phyloP scores from a whole-genome alignment of 495 filamentous ascomycete species.

The Penicillium paxilli region DNA sequence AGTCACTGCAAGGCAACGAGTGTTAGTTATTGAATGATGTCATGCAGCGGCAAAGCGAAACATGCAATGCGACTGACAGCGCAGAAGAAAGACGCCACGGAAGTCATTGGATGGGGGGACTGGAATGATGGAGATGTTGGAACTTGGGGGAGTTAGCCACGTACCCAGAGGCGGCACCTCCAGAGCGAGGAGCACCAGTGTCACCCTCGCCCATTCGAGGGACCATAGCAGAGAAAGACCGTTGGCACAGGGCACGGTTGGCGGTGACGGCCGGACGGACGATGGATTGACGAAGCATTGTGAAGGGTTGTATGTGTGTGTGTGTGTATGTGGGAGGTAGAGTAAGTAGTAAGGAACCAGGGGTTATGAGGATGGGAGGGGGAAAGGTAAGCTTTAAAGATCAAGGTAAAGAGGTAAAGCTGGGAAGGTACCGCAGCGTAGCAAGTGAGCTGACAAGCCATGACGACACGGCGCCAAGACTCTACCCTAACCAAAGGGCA shows the following conservation, averaged over 20 bases:
- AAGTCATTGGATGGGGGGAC: not conserved
- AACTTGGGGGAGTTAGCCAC: slow-evolving; percentile 6
- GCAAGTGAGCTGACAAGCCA: slow-evolving; percentile 1
- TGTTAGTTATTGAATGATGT: slow-evolving; percentile 20
- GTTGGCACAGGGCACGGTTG: slow-evolving; percentile 49
- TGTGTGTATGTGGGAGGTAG: slow-evolving; percentile 5
- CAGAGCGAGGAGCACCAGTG: slow-evolving; percentile 59
- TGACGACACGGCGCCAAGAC: slow-evolving; percentile 28
- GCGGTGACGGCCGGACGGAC: slow-evolving; percentile 55
- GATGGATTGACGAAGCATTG: slow-evolving; percentile 68
- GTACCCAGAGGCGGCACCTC: slow-evolving; percentile 37
- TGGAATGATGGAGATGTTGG: slow-evolving; percentile 1
- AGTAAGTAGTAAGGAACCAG: not conserved
- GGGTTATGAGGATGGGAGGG: not conserved
- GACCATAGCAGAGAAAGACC: slow-evolving; percentile 63
- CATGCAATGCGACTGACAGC: not conserved
- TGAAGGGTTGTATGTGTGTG: too few relatives aligned
- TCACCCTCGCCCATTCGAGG: slow-evolving; percentile 68
- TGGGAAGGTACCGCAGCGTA: too few relatives aligned
- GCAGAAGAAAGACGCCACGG: not conserved
- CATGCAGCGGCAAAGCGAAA: slow-evolving; percentile 1
- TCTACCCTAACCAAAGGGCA: too few relatives aligned
- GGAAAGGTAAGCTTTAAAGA: slow-evolving; percentile 26
- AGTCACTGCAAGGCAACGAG: slow-evolving; percentile 58
- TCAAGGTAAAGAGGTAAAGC: too few relatives aligned